Conservation (phyloP, 805 yeast genomes). For the Cyberlindnera bimundalis region DNA sequence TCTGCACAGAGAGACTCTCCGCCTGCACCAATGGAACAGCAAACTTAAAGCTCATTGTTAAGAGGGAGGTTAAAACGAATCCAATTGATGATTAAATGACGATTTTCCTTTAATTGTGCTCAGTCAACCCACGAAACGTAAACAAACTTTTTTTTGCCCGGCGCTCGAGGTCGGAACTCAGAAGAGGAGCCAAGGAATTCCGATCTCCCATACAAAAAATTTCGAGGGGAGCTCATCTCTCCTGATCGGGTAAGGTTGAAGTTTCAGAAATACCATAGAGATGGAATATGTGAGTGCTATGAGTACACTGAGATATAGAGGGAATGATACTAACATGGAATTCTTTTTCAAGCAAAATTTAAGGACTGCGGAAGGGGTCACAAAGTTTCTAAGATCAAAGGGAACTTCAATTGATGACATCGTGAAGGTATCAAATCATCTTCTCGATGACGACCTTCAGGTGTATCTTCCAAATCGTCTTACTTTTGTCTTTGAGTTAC, state of each 20-base stretch:
- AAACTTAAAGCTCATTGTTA: constrained; percentile 7
- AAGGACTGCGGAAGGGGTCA: constrained; percentile 45
- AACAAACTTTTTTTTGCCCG: constrained; percentile 12
- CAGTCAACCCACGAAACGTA: constrained; percentile 8
- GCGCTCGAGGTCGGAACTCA: not conserved
- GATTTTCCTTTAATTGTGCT: not conserved
- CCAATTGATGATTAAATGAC: not conserved
- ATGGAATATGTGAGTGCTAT: constrained; percentile 6
- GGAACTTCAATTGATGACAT: constrained; percentile 42
- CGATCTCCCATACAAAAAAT: constrained; percentile 1
- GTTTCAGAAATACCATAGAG: no score
- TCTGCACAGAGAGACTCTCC: not conserved
- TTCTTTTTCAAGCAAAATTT: constrained; percentile 5
- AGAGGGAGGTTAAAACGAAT: not conserved
- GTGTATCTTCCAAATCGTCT: constrained; percentile 54
- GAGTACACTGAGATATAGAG: no score
- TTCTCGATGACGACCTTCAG: constrained; percentile 32
- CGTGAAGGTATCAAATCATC: constrained; percentile 30
- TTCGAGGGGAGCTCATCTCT: constrained; percentile 1
- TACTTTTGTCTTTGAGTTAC: constrained; percentile 52
- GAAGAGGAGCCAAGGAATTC: not conserved
- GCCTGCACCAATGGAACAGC: not conserved
- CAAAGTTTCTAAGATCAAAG: constrained; percentile 57
- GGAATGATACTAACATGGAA: constrained; percentile 5
- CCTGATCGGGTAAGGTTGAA: not conserved